These are phyloP conservation scores for Pseudogymnoascus sp. DNA, from an alignment of 2,329 filamentous ascomycete genomes.

Conservation along the genomic window DNA sequence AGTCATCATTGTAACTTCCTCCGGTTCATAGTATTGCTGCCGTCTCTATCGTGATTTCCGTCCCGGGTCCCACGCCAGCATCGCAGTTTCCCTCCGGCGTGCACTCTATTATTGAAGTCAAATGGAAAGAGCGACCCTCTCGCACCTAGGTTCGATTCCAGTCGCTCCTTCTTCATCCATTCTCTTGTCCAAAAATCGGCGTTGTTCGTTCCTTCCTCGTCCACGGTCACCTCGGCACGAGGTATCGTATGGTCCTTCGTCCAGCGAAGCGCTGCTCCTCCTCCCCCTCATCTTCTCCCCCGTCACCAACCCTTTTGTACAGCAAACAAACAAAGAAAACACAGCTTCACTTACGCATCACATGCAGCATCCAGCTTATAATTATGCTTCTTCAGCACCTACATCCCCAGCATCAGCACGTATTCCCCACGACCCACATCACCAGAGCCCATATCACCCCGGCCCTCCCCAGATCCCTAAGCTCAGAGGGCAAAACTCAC, in stretches of 20 bases:
- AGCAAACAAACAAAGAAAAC: constrained; percentile 11
- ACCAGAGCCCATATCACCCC: background rate
- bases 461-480: background rate
- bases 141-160: background rate
- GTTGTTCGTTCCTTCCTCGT: background rate
- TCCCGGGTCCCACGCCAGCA: background rate
- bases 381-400: constrained; percentile 30
- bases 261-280: background rate
- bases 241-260: background rate
- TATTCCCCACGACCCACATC: background rate
- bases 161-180: background rate
- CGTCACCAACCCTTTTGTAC: background rate
- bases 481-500: constrained; percentile 15
- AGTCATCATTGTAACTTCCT: background rate
- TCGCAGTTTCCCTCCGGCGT: background rate
- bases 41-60: background rate
- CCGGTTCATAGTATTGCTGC: background rate
- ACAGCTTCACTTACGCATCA: constrained; percentile 30
- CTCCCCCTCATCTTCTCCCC: background rate
- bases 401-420: constrained; percentile 10
- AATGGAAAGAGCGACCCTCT: background rate
- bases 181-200: background rate
- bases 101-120: background rate
- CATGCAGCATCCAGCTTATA: constrained; percentile 32
- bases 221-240: background rate